These are phyloP conservation scores for Annulohypoxylon truncatum DNA, from an alignment of 2,329 filamentous ascomycete genomes.

Conservation along the genomic window DNA sequence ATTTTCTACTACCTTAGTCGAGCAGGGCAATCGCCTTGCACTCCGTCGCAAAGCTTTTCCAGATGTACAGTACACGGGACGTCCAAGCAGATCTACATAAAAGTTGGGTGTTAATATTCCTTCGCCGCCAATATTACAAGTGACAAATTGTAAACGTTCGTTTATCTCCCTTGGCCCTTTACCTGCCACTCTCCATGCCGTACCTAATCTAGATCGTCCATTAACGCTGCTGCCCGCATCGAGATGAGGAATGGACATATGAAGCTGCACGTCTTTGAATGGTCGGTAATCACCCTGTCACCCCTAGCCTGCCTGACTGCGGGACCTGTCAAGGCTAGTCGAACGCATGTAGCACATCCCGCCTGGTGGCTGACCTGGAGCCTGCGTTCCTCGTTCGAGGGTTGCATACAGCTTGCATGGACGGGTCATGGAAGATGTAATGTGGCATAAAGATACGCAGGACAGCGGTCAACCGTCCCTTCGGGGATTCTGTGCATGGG, in stretches of 20 bases:
- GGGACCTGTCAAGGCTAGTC: slow-evolving; percentile 18
- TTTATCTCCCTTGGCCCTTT: neutral
- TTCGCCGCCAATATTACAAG: neutral
- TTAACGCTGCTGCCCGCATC: slow-evolving; percentile 15
- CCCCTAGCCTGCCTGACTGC: slow-evolving; percentile 11
- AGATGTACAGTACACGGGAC: neutral
- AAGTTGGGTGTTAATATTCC: neutral
- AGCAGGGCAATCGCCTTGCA: neutral
- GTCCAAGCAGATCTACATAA: neutral
- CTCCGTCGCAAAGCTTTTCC: neutral
- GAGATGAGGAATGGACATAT: slow-evolving; percentile 11
- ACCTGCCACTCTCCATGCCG: slow-evolving; percentile 7
- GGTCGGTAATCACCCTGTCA: slow-evolving; percentile 17
- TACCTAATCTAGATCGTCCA: slow-evolving; percentile 32
- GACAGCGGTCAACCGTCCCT: slow-evolving; percentile 14
- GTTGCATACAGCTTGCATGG: slow-evolving; percentile 37
- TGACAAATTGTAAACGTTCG: neutral
- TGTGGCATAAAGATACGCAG: slow-evolving; percentile 24
- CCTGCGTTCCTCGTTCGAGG: slow-evolving; percentile 25
- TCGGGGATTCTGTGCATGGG: slow-evolving; percentile 28
- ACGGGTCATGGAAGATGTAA: slow-evolving; percentile 19
- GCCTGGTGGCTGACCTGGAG: slow-evolving; percentile 21
- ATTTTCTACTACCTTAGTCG: slow-evolving; percentile 3
- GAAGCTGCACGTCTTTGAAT: slow-evolving; percentile 15
- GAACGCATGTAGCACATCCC: slow-evolving; percentile 16